Conservation (phyloP, 352 stramenopile species). For the Peronospora destructor region DNA sequence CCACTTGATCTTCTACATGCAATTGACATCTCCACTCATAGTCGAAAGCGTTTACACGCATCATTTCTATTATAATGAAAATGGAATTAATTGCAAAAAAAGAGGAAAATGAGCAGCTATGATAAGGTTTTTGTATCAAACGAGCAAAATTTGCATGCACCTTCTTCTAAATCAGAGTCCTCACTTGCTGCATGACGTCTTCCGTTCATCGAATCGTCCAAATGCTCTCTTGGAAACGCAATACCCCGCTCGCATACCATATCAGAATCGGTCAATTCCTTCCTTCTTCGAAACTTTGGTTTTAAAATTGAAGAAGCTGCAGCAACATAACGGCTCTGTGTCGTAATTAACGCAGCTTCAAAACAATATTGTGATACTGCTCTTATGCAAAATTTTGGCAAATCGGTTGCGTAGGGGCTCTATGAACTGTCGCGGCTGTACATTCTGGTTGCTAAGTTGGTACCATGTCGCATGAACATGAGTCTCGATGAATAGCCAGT, state of each 20-base stretch:
- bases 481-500: no score
- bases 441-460: no score
- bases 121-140: neutral
- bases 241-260: conserved; percentile 56
- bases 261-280: neutral
- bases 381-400: no score
- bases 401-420: no score
- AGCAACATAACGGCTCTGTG: neutral
- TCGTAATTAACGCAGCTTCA: neutral
- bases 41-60: conserved; percentile 64
- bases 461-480: no score
- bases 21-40: conserved; percentile 69
- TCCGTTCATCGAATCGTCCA: conserved; percentile 26
- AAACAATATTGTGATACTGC: no score
- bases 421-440: no score
- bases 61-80: conserved; percentile 52
- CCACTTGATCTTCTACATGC: conserved; percentile 50
- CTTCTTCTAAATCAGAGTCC: conserved; percentile 76
- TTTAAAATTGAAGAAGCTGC: neutral
- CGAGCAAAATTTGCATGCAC: conserved; percentile 14
- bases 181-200: conserved; percentile 32
- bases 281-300: conserved; percentile 3
- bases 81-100: conserved; percentile 7
- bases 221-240: conserved; percentile 4
- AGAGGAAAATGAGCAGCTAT: conserved; percentile 3